These are phyloP conservation scores for Rutstroemia sp. DNA, from an alignment of 2,329 filamentous ascomycete genomes.

Conservation along the genomic window DNA sequence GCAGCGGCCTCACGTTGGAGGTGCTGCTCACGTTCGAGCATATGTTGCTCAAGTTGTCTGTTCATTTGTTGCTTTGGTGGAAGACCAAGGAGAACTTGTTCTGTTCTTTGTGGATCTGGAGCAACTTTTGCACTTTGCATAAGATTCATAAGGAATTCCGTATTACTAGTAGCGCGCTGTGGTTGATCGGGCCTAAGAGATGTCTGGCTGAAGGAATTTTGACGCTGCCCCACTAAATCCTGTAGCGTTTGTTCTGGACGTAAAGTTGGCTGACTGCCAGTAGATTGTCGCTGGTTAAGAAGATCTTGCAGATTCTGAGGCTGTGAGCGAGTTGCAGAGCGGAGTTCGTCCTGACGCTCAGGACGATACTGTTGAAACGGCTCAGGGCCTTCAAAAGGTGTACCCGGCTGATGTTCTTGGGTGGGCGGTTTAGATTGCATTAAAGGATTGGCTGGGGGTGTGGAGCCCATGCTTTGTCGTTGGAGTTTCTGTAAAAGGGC, in stretches of 20 bases:
- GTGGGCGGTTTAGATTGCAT: slow-evolving; percentile 24
- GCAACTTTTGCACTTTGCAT: slow-evolving; percentile 55
- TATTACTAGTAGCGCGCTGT: slow-evolving; percentile 45
- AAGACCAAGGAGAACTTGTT: slow-evolving; percentile 45
- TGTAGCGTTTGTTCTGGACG: slow-evolving; percentile 54
- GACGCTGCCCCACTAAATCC: slow-evolving; percentile 52
- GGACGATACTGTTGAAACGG: slow-evolving; percentile 34
- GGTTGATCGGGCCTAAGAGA: slow-evolving; percentile 39
- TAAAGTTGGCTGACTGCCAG: slow-evolving; percentile 32
- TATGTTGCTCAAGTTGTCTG: slow-evolving; percentile 37
- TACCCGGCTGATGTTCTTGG: slow-evolving; percentile 39
- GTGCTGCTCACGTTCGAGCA: slow-evolving; percentile 34
- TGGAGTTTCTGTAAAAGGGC: slow-evolving; percentile 77
- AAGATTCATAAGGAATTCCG: slow-evolving; percentile 79
- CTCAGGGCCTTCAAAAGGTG: slow-evolving; percentile 39
- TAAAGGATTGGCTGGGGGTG: slow-evolving; percentile 34
- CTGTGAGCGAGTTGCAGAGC: slow-evolving; percentile 27
- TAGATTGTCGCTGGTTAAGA: slow-evolving; percentile 36
- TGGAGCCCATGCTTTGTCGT: slow-evolving; percentile 36
- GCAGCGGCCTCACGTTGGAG: slow-evolving; percentile 23
- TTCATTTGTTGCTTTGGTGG: slow-evolving; percentile 25
- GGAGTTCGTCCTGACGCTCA: slow-evolving; percentile 25
- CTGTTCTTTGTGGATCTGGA: slow-evolving; percentile 43
- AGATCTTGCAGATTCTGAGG: slow-evolving; percentile 42
- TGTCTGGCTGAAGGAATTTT: slow-evolving; percentile 45